Evolutionary conservation across 2,329 filamentous ascomycete genomes (phyloP).

Genomic region (Aspergillus flavus): DNA sequence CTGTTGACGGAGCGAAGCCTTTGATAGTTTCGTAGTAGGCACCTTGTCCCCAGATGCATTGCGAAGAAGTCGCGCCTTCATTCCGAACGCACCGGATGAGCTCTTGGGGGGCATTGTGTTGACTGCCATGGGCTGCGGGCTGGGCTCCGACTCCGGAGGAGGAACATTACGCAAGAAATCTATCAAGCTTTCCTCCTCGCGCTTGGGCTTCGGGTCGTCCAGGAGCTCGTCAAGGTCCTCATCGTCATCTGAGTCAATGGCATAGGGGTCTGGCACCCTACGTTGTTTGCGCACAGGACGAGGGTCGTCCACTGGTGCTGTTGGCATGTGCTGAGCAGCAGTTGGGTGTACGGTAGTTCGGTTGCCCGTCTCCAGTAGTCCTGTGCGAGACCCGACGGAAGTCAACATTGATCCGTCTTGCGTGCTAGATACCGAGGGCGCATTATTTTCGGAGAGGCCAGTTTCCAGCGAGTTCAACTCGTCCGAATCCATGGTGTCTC

Average conservation of each 20-base stretch:
- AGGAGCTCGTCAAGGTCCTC: slow-evolving; percentile 64
- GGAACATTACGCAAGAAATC: slow-evolving; percentile 52
- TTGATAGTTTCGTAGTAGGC: slow-evolving; percentile 35
- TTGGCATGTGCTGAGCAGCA: slow-evolving; percentile 13
- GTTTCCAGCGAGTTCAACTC: slow-evolving; percentile 54
- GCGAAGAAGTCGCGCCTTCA: slow-evolving; percentile 41
- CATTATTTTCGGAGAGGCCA: slow-evolving; percentile 28
- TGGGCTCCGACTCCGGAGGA: slow-evolving; percentile 39
- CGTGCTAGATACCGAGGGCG: slow-evolving; percentile 44
- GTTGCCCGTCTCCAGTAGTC: slow-evolving; percentile 56
- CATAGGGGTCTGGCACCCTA: slow-evolving; percentile 84
- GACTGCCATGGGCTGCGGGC: slow-evolving; percentile 34
- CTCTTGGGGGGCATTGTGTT: slow-evolving; percentile 22
- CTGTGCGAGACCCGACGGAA: slow-evolving; percentile 74
- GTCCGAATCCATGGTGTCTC: slow-evolving; percentile 83
- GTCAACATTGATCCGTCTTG: slow-evolving; percentile 59
- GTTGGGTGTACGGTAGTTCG: slow-evolving; percentile 31
- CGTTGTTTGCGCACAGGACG: slow-evolving; percentile 74
- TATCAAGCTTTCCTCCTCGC: slow-evolving; percentile 50
- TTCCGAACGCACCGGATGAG: slow-evolving; percentile 20
- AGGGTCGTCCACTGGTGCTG: slow-evolving; percentile 36
- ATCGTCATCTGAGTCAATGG: slow-evolving; percentile 74
- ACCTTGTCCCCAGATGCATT: slow-evolving; percentile 32
- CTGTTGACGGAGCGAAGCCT: slow-evolving; percentile 38
- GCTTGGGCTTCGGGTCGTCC: slow-evolving; percentile 38